phyloP scores from a whole-genome alignment of 768 basidiomycete species.

The Arthromyces matolae region DNA sequence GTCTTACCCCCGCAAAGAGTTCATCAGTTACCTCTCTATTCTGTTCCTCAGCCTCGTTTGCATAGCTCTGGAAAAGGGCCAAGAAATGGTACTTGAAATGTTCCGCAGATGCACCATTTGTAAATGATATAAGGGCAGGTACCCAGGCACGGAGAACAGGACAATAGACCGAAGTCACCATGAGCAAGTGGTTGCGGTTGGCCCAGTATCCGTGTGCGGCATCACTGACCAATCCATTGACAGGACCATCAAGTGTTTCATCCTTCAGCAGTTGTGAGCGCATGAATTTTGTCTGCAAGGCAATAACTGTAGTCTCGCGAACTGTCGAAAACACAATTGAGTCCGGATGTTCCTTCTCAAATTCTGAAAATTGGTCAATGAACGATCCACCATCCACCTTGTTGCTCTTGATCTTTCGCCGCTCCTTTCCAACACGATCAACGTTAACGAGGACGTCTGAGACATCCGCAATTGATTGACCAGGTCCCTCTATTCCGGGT shows the following conservation, averaged over 20 bases:
- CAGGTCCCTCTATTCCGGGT: constrained; percentile 13
- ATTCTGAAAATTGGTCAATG: constrained; percentile 10
- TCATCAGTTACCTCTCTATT: neutral
- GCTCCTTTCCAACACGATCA: constrained; percentile 9
- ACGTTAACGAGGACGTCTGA: constrained; percentile 12
- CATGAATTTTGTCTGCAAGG: constrained; percentile 28
- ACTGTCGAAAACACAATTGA: constrained; percentile 19
- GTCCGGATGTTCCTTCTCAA: constrained; percentile 13
- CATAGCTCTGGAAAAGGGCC: constrained; percentile 26
- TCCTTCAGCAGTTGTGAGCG: constrained; percentile 23
- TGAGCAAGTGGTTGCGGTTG: constrained; percentile 25
- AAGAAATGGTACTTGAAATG: constrained; percentile 32
- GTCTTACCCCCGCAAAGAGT: constrained; percentile 4
- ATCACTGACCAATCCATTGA: constrained; percentile 34
- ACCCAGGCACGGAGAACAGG: constrained; percentile 27
- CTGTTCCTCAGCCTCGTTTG: constrained; percentile 15
- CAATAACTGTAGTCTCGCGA: constrained; percentile 22
- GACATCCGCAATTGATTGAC: constrained; percentile 17
- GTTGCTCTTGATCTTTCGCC: neutral
- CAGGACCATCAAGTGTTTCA: constrained; percentile 4
- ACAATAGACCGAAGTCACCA: constrained; percentile 29
- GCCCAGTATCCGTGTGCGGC: constrained; percentile 34
- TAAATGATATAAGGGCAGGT: constrained; percentile 29
- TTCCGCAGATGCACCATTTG: constrained; percentile 28
- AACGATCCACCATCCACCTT: constrained; percentile 17